Base-by-base conservation (phyloP, 768 basidiomycete genomes). In the Kwoniella bestiolae region DNA sequence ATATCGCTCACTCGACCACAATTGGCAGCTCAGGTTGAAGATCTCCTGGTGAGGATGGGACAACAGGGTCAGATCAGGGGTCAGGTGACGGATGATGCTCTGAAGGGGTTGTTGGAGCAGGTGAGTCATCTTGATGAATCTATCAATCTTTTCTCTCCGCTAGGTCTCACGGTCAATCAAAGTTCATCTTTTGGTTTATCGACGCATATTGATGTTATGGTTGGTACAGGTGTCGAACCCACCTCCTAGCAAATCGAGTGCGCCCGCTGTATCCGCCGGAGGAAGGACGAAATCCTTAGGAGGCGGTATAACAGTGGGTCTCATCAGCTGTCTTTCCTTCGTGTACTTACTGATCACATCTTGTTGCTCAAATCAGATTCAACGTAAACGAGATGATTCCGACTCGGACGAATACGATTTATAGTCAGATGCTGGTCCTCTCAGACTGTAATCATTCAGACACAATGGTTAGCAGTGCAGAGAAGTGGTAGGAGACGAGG, bases 361-460 rank as follows among this genome's bases (percentile, higher is more conserved):
- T 23, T 47, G 26, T 53, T 41, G 8, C 23, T 6, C 4, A 18
- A 18, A 6, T 14, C 58, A 80, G 79, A 80, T 80, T 14, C 79
- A 80, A 56, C 66, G 79, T 21, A 80, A 80, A 68, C 65, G 76
- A 23, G 76, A 79, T 46, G 76, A 78, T 52, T 78, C 76, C 0
- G 79, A 80, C 59, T 79, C 77, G 11, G 79, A 80, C 71, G 79
- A 80, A 60, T 80, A 80, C 63, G 79, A 80, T 49, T 60, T 80
- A 29, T 80, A 68, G 32, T 26, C 29, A 11, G 25, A n/a, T n/a
- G n/a, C n/a, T n/a, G n/a, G n/a, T n/a, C n/a, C n/a, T n/a, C n/a
- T 26, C 28, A 28, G 12, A 16, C 6, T 29, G 16, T 28, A 6
- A 14, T 29, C 14, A 12, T 23, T 28, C 32, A 55, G 38, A 41